These are phyloP conservation scores for Termitomyces sp. DNA, from an alignment of 768 basidiomycete species.

Conservation along the genomic window DNA sequence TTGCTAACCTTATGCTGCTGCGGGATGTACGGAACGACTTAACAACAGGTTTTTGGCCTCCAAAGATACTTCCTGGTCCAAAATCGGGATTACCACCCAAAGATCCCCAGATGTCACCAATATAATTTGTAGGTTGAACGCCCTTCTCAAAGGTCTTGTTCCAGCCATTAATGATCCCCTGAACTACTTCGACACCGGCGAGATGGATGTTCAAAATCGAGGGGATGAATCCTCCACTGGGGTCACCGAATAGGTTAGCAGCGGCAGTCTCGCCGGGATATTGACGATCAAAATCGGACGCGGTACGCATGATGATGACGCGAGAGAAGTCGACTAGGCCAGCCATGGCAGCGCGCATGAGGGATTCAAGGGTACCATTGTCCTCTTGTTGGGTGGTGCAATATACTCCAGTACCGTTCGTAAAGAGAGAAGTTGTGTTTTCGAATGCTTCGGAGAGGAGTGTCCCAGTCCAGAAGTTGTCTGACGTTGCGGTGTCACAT, in stretches of 20 bases:
- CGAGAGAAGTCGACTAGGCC: constrained; percentile 7
- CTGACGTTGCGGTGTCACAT: constrained; percentile 6
- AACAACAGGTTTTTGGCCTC: not conserved
- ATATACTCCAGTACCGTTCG: constrained; percentile 7
- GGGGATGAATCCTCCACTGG: constrained; percentile 3
- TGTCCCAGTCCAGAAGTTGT: constrained; percentile 6
- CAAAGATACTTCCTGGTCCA: constrained; percentile 3
- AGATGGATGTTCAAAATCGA: constrained; percentile 7
- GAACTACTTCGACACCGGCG: constrained; percentile 7
- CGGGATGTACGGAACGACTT: not conserved
- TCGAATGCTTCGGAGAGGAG: constrained; percentile 10
- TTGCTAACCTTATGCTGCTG: not conserved
- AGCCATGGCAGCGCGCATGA: constrained; percentile 2
- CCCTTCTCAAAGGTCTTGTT: constrained; percentile 1
- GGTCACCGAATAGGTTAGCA: constrained; percentile 3
- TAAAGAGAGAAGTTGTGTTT: constrained; percentile 6
- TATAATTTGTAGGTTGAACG: constrained; percentile 7
- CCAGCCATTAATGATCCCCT: constrained; percentile 3
- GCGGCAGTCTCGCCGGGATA: constrained; percentile 1
- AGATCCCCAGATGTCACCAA: constrained; percentile 10
- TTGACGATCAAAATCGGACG: constrained; percentile 8
- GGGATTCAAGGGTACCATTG: constrained; percentile 8
- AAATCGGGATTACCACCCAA: constrained; percentile 9
- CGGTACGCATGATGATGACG: constrained; percentile 11
- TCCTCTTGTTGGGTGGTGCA: constrained; percentile 10